Conservation (phyloP, 768 basidiomycete species). For the Tricholoma saponaceum region DNA sequence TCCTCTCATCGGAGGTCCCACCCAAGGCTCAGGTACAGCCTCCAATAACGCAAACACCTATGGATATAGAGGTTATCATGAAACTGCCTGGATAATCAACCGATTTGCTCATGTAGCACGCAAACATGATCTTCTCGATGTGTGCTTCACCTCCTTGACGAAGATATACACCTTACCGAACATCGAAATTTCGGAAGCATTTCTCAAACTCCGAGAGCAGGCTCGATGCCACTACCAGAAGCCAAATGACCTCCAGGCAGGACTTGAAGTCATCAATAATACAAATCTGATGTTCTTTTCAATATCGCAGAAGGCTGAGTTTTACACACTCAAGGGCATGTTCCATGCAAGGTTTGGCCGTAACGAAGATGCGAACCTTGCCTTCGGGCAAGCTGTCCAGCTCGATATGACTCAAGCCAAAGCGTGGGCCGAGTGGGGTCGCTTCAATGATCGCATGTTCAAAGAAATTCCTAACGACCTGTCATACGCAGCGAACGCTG, state of each 20-base stretch:
- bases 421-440: conserved; percentile 98
- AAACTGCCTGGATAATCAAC: conserved; percentile 99
- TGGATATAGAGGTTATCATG: conserved; percentile 96
- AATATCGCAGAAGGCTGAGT: conserved; percentile 91
- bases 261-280: conserved; percentile 98
- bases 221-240: conserved; percentile 98
- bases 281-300: conserved; percentile 99
- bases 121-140: conserved; percentile 94
- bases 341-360: conserved; percentile 88
- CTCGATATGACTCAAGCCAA: conserved; percentile 93
- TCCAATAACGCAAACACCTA: conserved; percentile 69
- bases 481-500: conserved; percentile 80
- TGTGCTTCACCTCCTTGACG: conserved; percentile 90
- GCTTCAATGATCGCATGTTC: conserved; percentile 90
- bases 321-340: conserved; percentile 98
- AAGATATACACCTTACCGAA: conserved; percentile 99
- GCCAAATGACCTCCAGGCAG: conserved; percentile 87
- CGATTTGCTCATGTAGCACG: conserved; percentile 98
- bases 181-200: conserved; percentile 99
- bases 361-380: conserved; percentile 84
- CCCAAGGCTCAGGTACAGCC: conserved; percentile 45
- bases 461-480: conserved; percentile 77
- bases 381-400: conserved; percentile 94
- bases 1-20: conserved; percentile 70
- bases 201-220: conserved; percentile 97